Conservation (phyloP, 2,329 filamentous ascomycete genomes). For the Colletotrichum sp. region DNA sequence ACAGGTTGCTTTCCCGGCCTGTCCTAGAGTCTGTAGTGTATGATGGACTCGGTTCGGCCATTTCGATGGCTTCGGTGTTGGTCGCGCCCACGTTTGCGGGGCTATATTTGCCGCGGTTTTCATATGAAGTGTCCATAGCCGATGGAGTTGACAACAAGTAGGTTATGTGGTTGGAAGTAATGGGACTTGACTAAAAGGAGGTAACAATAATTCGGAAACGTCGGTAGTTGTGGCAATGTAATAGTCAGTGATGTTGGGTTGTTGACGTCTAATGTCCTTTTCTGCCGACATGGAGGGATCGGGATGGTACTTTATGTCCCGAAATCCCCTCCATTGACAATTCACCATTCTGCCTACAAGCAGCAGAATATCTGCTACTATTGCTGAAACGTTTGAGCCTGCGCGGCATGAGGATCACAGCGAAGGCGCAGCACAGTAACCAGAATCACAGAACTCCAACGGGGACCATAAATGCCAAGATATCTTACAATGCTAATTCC, state of each 20-base stretch:
- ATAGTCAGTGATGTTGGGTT: background rate
- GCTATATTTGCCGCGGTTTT: background rate
- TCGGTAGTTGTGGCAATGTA: background rate
- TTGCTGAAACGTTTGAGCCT: fast-evolving
- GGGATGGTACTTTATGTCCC: background rate
- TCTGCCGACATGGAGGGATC: background rate
- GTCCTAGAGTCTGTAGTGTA: background rate
- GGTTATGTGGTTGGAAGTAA: background rate
- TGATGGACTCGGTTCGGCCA: background rate
- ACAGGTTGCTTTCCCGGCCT: background rate
- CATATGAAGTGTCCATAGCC: background rate
- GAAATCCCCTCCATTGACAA: background rate
- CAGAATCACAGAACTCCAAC: background rate
- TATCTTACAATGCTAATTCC: background rate
- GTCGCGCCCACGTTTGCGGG: background rate
- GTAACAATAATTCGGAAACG: background rate
- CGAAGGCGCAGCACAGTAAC: background rate
- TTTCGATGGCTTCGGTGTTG: background rate
- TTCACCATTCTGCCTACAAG: background rate
- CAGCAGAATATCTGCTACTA: background rate
- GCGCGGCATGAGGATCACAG: background rate
- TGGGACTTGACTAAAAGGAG: background rate
- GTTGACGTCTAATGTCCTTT: background rate
- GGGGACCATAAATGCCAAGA: background rate
- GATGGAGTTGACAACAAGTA: background rate